These are phyloP conservation scores for Boletus pseudopeckii DNA, from an alignment of 768 basidiomycete species.

Conservation along the genomic window DNA sequence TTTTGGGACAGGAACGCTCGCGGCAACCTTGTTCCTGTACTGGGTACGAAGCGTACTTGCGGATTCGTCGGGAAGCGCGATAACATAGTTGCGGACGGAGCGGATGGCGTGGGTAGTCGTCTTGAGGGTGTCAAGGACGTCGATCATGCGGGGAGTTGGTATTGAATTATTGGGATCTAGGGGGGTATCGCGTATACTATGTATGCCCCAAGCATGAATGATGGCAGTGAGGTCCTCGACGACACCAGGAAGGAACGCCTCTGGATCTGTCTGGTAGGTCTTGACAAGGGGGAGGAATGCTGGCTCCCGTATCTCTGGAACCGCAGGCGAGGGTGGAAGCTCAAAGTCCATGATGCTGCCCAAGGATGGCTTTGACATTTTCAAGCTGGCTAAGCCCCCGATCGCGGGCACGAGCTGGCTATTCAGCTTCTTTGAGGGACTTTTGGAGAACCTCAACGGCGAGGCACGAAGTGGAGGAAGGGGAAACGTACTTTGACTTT, in stretches of 20 bases:
- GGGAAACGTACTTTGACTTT: constrained; percentile 60
- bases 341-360: constrained; percentile 48
- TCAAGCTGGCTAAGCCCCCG: constrained; percentile 52
- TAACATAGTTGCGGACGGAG: constrained; percentile 77
- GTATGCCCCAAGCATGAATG: constrained; percentile 59
- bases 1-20: constrained; percentile 32
- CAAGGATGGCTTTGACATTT: constrained; percentile 37
- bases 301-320: constrained; percentile 46
- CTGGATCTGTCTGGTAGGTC: constrained; percentile 70
- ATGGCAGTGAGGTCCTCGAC: constrained; percentile 70
- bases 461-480: not conserved
- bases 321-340: constrained; percentile 66
- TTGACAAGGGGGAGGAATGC: constrained; percentile 55
- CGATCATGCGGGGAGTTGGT: constrained; percentile 33
- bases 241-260: constrained; percentile 71
- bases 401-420: constrained; percentile 74
- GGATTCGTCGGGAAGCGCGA: constrained; percentile 77
- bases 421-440: constrained; percentile 47
- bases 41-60: constrained; percentile 51
- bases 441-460: constrained; percentile 20
- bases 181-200: constrained; percentile 11
- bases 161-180: constrained; percentile 15
- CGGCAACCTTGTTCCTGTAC: constrained; percentile 52
- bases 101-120: constrained; percentile 79
- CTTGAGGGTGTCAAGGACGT: constrained; percentile 71